Conservation (phyloP, 345 rosid species). For the Kernera saxatilis region DNA sequence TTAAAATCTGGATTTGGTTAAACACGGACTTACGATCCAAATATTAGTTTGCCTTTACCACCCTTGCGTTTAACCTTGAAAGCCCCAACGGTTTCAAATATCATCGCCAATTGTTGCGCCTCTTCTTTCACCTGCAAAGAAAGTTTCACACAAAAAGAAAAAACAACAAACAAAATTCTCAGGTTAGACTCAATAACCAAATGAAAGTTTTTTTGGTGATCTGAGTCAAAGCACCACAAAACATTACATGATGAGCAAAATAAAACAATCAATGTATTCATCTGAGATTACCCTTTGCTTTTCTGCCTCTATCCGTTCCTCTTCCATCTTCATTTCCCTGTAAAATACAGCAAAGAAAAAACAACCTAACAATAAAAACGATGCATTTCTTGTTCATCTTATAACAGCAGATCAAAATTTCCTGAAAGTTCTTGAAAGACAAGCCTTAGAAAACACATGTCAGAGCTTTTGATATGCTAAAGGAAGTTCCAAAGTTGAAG, state of each 20-base stretch:
- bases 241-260: neutral
- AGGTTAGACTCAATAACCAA: neutral
- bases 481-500: neutral
- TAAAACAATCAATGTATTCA: neutral
- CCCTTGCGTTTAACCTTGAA: constrained; percentile 96
- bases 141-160: neutral
- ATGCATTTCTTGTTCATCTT: neutral
- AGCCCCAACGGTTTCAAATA: constrained; percentile 90
- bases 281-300: constrained; percentile 64
- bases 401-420: no score
- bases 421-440: neutral
- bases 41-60: constrained; percentile 82
- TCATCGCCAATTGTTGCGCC: constrained; percentile 69
- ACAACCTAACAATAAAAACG: neutral
- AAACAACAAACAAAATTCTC: neutral
- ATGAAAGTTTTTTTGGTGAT: neutral
- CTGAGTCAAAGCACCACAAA: neutral
- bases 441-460: neutral
- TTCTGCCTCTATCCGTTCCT: constrained; percentile 90
- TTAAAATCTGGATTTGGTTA: neutral
- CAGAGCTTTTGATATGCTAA: neutral
- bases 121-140: constrained; percentile 83
- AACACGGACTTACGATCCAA: constrained; percentile 62
- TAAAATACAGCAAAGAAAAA: neutral
- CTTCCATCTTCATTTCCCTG: constrained; percentile 83